Evolutionary conservation across 345 rosid genomes (phyloP).

Genomic region (Lagerstroemia speciosa): DNA sequence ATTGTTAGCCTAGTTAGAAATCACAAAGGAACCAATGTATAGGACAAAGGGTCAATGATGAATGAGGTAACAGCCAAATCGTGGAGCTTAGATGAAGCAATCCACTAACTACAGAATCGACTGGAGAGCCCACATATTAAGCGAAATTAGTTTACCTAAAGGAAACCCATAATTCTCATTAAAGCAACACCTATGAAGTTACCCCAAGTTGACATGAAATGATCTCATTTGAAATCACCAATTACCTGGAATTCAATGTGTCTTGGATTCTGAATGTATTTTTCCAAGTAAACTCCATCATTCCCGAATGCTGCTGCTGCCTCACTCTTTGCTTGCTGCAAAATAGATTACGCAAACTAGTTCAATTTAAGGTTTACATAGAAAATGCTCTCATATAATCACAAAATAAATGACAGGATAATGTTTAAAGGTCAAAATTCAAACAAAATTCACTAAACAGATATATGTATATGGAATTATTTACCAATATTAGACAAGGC

Average conservation of each 20-base stretch:
- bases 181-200: not conserved
- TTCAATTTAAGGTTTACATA: not conserved
- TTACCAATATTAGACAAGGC: not conserved
- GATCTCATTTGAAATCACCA: slow-evolving; percentile 5
- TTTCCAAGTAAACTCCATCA: slow-evolving; percentile 96
- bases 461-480: not conserved
- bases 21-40: not conserved
- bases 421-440: not conserved
- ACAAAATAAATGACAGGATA: not conserved
- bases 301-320: slow-evolving; percentile 99
- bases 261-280: slow-evolving; percentile 85
- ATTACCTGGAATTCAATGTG: slow-evolving; percentile 98
- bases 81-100: not conserved
- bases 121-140: not conserved
- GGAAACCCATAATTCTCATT: not conserved
- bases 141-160: not conserved
- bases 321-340: slow-evolving; percentile 96
- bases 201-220: slow-evolving; percentile 2
- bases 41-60: not conserved
- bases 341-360: slow-evolving; percentile 9
- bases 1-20: not conserved
- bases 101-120: not conserved
- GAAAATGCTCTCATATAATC: not conserved
- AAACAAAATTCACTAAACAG: not conserved
- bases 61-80: not conserved